Conservation (phyloP, 2,329 filamentous ascomycete genomes). For the Elsinoe batatas region DNA sequence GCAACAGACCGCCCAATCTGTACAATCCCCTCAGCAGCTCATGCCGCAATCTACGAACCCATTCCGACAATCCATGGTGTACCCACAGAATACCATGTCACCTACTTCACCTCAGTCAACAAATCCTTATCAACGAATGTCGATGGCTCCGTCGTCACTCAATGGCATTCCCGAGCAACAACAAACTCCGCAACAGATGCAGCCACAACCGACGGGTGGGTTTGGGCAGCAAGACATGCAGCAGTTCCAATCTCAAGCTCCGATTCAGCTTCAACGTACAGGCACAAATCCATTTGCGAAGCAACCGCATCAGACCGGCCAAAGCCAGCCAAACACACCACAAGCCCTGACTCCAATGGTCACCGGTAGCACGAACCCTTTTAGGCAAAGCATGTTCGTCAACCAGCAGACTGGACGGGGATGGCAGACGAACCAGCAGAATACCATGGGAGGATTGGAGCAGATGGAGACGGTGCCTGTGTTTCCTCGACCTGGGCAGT, state of each 20-base stretch:
- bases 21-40: conserved; percentile 17
- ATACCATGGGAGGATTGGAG: conserved; percentile 71
- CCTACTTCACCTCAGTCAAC: conserved; percentile 24
- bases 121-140: conserved; percentile 40
- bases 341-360: conserved; percentile 57
- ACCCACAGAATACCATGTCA: conserved; percentile 18
- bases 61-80: conserved; percentile 83
- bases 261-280: conserved; percentile 49
- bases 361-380: conserved; percentile 88
- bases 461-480: conserved; percentile 69
- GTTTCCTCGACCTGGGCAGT: conserved; percentile 66
- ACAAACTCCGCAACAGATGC: conserved; percentile 13
- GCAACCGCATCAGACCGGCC: conserved; percentile 31
- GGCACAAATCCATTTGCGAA: conserved; percentile 60
- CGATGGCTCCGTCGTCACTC: conserved; percentile 24
- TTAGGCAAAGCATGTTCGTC: conserved; percentile 81
- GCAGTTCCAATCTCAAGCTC: conserved; percentile 29
- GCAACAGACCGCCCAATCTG: conserved; percentile 21
- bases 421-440: conserved; percentile 68
- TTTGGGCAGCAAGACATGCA: conserved; percentile 17
- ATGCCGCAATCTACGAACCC: conserved; percentile 70
- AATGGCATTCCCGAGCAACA: conserved; percentile 19
- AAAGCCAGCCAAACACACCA: conserved; percentile 25
- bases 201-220: conserved; percentile 13
- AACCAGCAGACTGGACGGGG: conserved; percentile 80